These are phyloP conservation scores for Arthrobotrys conoides DNA, from an alignment of 2,329 filamentous ascomycete species.

Conservation along the genomic window DNA sequence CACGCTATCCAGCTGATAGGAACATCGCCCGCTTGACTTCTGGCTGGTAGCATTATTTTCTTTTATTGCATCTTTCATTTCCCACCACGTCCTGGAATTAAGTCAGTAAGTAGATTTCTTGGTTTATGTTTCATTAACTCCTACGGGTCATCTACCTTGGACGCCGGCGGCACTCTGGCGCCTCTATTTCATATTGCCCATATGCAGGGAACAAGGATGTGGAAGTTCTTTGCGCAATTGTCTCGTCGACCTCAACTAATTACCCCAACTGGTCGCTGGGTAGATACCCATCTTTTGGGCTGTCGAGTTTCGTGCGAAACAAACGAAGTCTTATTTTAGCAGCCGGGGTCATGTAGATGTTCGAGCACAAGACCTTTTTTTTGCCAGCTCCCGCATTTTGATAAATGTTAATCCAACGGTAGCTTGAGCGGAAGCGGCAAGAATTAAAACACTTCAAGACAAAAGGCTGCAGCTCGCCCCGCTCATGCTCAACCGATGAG, in stretches of 20 bases:
- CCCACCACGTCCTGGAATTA: slow-evolving; percentile 6
- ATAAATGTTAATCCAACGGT: slow-evolving; percentile 57
- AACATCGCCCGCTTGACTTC: slow-evolving; percentile 41
- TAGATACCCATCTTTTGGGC: slow-evolving; percentile 59
- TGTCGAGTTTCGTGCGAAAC: slow-evolving; percentile 61
- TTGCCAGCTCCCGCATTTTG: slow-evolving; percentile 58
- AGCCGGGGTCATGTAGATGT: slow-evolving; percentile 54
- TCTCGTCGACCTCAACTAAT: slow-evolving; percentile 59
- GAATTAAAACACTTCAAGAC: slow-evolving; percentile 58
- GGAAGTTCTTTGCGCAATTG: slow-evolving; percentile 61
- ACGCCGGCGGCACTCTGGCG: slow-evolving; percentile 58
- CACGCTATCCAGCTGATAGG: slow-evolving; percentile 58
- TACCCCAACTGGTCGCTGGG: slow-evolving; percentile 57
- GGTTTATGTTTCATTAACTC: slow-evolving; percentile 54
- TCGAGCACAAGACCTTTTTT: slow-evolving; percentile 52
- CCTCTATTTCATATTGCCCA: slow-evolving; percentile 44
- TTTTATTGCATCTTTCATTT: slow-evolving; percentile 33
- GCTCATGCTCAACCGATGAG: slow-evolving; percentile 41
- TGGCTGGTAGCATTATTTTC: slow-evolving; percentile 46
- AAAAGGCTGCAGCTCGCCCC: slow-evolving; percentile 52
- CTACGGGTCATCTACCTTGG: slow-evolving; percentile 45
- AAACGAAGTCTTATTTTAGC: slow-evolving; percentile 61
- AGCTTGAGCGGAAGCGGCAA: slow-evolving; percentile 58
- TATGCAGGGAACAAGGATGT: slow-evolving; percentile 60
- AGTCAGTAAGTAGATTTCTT: slow-evolving; percentile 20